phyloP scores from a whole-genome alignment of 768 basidiomycete species.

The Amyloporia xantha region DNA sequence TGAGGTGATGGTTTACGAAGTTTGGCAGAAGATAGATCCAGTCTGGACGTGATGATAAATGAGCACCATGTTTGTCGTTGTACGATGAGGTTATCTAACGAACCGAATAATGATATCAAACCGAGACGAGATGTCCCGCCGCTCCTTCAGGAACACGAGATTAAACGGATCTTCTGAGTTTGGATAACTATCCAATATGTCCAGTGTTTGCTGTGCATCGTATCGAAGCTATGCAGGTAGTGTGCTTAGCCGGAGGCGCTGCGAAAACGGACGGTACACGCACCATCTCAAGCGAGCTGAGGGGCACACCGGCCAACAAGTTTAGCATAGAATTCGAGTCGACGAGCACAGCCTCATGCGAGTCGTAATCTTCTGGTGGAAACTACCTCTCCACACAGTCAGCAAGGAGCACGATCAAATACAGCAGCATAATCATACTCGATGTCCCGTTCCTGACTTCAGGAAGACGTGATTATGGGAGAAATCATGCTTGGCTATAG shows the following conservation, averaged over 20 bases:
- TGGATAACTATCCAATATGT: slow-evolving; percentile 44
- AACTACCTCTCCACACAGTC: slow-evolving; percentile 36
- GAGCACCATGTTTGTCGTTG: no score
- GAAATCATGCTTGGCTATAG: slow-evolving; percentile 67
- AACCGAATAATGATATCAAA: slow-evolving; percentile 73
- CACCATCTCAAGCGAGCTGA: slow-evolving; percentile 75
- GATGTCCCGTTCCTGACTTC: slow-evolving; percentile 47
- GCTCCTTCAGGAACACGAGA: slow-evolving; percentile 66
- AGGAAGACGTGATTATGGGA: slow-evolving; percentile 49
- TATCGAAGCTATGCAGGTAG: slow-evolving; percentile 47
- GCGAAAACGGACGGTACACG: slow-evolving; percentile 12
- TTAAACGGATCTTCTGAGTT: slow-evolving; percentile 57
- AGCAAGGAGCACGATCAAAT: slow-evolving; percentile 2
- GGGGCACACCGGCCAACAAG: slow-evolving; percentile 65
- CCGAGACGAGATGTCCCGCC: slow-evolving; percentile 52
- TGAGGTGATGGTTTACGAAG: slow-evolving; percentile 38
- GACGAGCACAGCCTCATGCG: slow-evolving; percentile 57
- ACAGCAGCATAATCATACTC: slow-evolving; percentile 31
- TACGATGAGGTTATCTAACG: no score
- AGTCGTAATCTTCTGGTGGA: slow-evolving; percentile 47
- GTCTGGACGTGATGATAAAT: no score
- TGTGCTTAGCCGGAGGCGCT: not conserved
- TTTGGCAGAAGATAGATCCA: slow-evolving; percentile 47
- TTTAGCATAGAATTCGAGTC: slow-evolving; percentile 77
- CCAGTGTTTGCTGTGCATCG: slow-evolving; percentile 72